Base-by-base conservation (phyloP, 1,284 basidiomycete species). In the Ceratobasidium sp. region DNA sequence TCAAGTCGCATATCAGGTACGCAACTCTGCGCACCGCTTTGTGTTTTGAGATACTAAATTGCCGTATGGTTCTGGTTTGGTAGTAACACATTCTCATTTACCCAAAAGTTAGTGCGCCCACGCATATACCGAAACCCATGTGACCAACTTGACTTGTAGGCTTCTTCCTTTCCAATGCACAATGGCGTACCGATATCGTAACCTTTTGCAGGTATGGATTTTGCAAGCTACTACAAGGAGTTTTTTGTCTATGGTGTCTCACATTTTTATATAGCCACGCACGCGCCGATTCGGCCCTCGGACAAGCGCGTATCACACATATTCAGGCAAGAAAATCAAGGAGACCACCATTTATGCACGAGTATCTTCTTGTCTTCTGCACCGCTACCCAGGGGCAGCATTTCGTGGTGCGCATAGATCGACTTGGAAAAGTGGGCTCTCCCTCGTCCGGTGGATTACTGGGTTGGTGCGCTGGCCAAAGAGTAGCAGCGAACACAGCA, bases 131-230 rank as follows among this genome's bases (percentile, higher is more conserved):
- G n/a, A n/a, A n/a, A n/a, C n/a, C n/a, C n/a, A n/a, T n/a, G n/a
- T n/a, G n/a, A n/a, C n/a, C n/a, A n/a, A n/a, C n/a, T n/a, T n/a
- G 4, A 35, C 38, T 4, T 4, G n/a, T 46, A 67, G 64, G 52
- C 26, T 41, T 67, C 35, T 67, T 67, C 28, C 35, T 67, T 26
- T 30, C 23, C 21, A 21, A 38, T 7, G 26, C 64, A 13, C 16
- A 21, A 4, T 67, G 64, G 64, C 32, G 23, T 14, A 67, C 64
- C 23, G 64, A 67, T 21, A 67, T 67, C 38, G 18, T 67, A 30
- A 67, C 64, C n/a, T 67, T 67, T 55, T 67, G 64, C 64, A 67
- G 64, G 32, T 46, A 55, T 16, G 38, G n/a, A n/a, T n/a, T 43
- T 8, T 14, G 21, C n/a, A n/a, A n/a, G n/a, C n/a, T n/a, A n/a